These are phyloP conservation scores for Fomitopsis palustris DNA, from an alignment of 1,284 basidiomycete genomes.

Conservation along the genomic window DNA sequence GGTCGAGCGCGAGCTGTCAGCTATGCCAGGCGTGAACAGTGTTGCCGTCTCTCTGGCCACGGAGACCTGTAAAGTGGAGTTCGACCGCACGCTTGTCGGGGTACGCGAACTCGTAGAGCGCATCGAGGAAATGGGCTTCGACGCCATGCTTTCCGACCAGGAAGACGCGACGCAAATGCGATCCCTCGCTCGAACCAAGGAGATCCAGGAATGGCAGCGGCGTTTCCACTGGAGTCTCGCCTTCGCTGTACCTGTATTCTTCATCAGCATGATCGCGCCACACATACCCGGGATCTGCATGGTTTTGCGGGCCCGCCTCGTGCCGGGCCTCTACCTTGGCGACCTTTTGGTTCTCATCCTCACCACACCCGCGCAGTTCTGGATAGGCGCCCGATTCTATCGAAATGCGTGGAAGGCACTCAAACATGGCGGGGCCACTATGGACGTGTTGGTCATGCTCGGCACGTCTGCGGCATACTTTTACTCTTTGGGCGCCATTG, in stretches of 20 bases:
- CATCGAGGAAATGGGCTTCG: constrained; percentile 88
- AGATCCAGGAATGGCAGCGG: constrained; percentile 87
- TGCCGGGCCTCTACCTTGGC: constrained; percentile 75
- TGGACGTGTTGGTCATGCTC: constrained; percentile 96
- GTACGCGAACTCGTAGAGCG: constrained; percentile 85
- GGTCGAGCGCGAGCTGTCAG: constrained; percentile 69
- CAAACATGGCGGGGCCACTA: constrained; percentile 87
- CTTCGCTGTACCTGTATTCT: constrained; percentile 92
- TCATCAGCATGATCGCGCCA: constrained; percentile 87
- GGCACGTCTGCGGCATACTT: constrained; percentile 93
- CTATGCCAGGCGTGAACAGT: constrained; percentile 72
- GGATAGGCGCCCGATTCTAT: constrained; percentile 89
- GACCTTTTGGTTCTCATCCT: constrained; percentile 82
- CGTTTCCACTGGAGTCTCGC: constrained; percentile 74
- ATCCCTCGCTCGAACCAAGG: constrained; percentile 89
- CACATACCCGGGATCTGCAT: constrained; percentile 60
- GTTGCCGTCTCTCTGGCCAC: constrained; percentile 74
- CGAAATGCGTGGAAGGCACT: constrained; percentile 87
- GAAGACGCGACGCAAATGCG: constrained; percentile 85
- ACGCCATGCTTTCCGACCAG: constrained; percentile 83
- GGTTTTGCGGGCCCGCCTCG: constrained; percentile 47
- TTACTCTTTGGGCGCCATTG: constrained; percentile 80
- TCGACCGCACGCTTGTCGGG: constrained; percentile 72
- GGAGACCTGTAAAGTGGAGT: constrained; percentile 72
- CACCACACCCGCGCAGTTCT: constrained; percentile 93